These are phyloP conservation scores for Gynostemma pentaphyllum DNA, from an alignment of 306 rosid genomes.

Conservation along the genomic window DNA sequence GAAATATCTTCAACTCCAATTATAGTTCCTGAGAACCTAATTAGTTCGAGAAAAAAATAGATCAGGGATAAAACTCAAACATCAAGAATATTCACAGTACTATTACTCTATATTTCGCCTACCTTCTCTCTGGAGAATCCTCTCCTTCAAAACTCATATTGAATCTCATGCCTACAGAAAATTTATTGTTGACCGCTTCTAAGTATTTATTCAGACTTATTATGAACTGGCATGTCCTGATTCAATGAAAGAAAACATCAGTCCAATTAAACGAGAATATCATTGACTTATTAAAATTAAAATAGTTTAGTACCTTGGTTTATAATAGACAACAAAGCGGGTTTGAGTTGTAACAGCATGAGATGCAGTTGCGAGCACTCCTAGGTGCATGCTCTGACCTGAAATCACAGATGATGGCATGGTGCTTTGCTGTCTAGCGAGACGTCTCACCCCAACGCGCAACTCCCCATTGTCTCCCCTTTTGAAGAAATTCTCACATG, in stretches of 20 bases:
- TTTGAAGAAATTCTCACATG: slow-evolving; percentile 14
- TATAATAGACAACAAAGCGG: slow-evolving; percentile 64
- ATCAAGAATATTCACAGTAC: neutral
- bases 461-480: slow-evolving; percentile 74
- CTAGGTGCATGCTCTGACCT: slow-evolving; percentile 91
- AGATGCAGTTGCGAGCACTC: slow-evolving; percentile 95
- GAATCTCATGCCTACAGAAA: slow-evolving; percentile 63
- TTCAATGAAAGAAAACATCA: neutral
- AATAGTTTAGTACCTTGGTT: slow-evolving; percentile 49
- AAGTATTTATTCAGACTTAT: slow-evolving; percentile 54
- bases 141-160: slow-evolving; percentile 89
- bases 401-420: slow-evolving; percentile 92
- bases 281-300: neutral
- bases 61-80: slow-evolving; percentile 10
- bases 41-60: slow-evolving; percentile 11
- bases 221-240: slow-evolving; percentile 76
- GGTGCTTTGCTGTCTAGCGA: slow-evolving; percentile 65
- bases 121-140: slow-evolving; percentile 89
- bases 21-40: slow-evolving; percentile 85
- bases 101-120: slow-evolving; percentile 6
- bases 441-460: slow-evolving; percentile 84
- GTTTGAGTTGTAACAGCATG: slow-evolving; percentile 83
- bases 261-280: neutral
- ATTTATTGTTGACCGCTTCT: slow-evolving; percentile 44
- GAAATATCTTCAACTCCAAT: slow-evolving; percentile 73